Evolutionary conservation across 495 filamentous ascomycete genomes (phyloP), one percentile per base, ranked within the genome.

Genomic region (Entonaema liquescens): DNA sequence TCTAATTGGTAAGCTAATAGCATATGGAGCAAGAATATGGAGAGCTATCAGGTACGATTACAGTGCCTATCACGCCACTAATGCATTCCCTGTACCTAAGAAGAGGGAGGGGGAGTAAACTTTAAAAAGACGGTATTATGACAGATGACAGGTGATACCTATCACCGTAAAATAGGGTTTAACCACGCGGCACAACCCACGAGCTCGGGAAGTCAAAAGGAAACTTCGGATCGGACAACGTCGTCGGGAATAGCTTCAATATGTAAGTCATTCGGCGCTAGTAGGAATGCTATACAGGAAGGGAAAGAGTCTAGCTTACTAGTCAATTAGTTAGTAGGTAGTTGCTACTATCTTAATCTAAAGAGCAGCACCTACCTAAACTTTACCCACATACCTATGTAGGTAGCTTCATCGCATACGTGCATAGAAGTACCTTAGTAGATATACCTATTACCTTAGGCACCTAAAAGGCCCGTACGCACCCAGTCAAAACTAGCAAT

Each of bases 1-100:
- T 72, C 65, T 61, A 72, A 72, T 72, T 72, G 65, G 65, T 61
- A 63, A 25, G 47, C 8, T 59, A 60, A 33, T 17, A 40, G 59
- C 2, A 63, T 64, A 72, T 67, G n/a, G n/a, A n/a, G n/a, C n/a
- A n/a, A n/a, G n/a, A n/a, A n/a, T n/a, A n/a, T n/a, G 69, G 64
- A 52, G 53, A 62, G 63, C 7, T 60, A 55, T 72, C 38, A 68
- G 60, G 65, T 72, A 65, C 44, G 52, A 59, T 50, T 44, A 68
- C 70, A 68, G 65, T 6, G 61, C 57, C 59, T 47, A 49, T 61
- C 70, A 72, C 65, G 70, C 60, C 70, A 72, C 65, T 68, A 72
- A 65, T 72, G 64, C 65, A 65, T 55, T 55, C 65, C 17, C 47
- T 65, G 56, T 56, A 72, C 54, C 60, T 61, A 72, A 26, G 56